Evolutionary conservation across 1,284 basidiomycete species (phyloP).

Genomic region (Hypsizygus ulmarius): DNA sequence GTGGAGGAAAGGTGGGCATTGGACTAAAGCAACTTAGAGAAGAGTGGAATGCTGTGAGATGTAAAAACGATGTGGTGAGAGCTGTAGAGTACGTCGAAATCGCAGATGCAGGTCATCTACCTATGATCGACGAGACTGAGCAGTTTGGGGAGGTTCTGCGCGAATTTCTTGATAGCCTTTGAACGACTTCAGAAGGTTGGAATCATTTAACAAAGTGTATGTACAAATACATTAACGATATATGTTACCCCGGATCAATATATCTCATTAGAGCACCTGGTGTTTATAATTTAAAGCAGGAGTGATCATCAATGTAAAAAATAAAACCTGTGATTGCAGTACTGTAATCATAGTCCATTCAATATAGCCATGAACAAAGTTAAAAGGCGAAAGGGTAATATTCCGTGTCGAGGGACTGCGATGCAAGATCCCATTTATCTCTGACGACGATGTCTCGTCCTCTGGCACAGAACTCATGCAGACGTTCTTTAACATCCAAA

Average conservation of each 20-base stretch:
- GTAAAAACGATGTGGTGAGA: slow-evolving; percentile 15
- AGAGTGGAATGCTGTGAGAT: slow-evolving; percentile 33
- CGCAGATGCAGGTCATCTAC: slow-evolving; percentile 42
- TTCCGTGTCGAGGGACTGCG: background rate
- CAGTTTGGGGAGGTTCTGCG: slow-evolving; percentile 33
- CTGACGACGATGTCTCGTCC: slow-evolving; percentile 9
- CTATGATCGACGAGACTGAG: slow-evolving; percentile 48
- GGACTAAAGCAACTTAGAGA: slow-evolving; percentile 33
- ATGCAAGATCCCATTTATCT: background rate
- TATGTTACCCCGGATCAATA: too few relatives aligned
- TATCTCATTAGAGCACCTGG: too few relatives aligned
- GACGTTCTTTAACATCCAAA: slow-evolving; percentile 2
- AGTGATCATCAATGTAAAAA: too few relatives aligned
- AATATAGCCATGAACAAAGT: too few relatives aligned
- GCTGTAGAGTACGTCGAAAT: slow-evolving; percentile 35
- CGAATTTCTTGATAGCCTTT: slow-evolving; percentile 26
- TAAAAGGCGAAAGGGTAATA: background rate
- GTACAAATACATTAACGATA: too few relatives aligned
- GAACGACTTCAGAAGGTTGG: background rate
- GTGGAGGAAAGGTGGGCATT: slow-evolving; percentile 40
- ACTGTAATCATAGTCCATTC: too few relatives aligned
- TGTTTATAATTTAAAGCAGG: too few relatives aligned
- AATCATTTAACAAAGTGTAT: too few relatives aligned
- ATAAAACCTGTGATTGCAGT: too few relatives aligned
- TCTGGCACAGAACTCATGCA: slow-evolving; percentile 6